These are phyloP conservation scores for Diutina ranongensis DNA, from an alignment of 1,139 yeast genomes.

Conservation along the genomic window DNA sequence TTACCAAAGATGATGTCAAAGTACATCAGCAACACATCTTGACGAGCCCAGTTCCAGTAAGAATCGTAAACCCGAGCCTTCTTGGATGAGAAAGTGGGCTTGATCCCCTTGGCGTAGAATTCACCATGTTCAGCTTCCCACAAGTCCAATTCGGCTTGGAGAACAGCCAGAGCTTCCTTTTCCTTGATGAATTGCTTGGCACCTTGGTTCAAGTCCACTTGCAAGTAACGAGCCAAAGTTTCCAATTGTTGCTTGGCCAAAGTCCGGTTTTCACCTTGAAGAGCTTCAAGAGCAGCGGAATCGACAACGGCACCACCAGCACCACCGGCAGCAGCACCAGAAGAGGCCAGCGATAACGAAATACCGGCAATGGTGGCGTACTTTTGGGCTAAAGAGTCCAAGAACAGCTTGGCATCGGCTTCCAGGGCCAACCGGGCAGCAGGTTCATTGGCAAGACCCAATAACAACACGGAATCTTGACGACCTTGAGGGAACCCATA, in stretches of 20 bases:
- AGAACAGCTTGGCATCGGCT: constrained; percentile 78
- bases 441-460: constrained; percentile 85
- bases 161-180: constrained; percentile 71
- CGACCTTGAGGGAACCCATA: constrained; percentile 92
- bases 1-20: constrained; percentile 93
- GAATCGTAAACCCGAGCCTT: constrained; percentile 96
- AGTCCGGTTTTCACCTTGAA: constrained; percentile 79
- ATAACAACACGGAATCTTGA: constrained; percentile 79
- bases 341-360: constrained; percentile 51
- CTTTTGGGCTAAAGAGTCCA: constrained; percentile 72
- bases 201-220: constrained; percentile 83
- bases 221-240: constrained; percentile 88
- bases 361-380: constrained; percentile 80
- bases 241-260: constrained; percentile 94
- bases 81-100: constrained; percentile 80
- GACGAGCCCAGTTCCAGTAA: constrained; percentile 99
- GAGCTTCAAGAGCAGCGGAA: constrained; percentile 91
- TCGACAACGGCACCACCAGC: constrained; percentile 87
- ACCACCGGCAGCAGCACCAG: constrained; percentile 37
- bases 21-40: constrained; percentile 88
- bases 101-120: constrained; percentile 81
- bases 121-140: constrained; percentile 96
- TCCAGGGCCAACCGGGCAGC: constrained; percentile 78
- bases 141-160: constrained; percentile 84
- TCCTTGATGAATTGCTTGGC: constrained; percentile 79